A percentile compares a stretch with the other conserved stretches of the same genome.
phyloP scores from a whole-genome alignment of 2,329 filamentous ascomycete species.

The Golovinomyces cichoracearum region DNA sequence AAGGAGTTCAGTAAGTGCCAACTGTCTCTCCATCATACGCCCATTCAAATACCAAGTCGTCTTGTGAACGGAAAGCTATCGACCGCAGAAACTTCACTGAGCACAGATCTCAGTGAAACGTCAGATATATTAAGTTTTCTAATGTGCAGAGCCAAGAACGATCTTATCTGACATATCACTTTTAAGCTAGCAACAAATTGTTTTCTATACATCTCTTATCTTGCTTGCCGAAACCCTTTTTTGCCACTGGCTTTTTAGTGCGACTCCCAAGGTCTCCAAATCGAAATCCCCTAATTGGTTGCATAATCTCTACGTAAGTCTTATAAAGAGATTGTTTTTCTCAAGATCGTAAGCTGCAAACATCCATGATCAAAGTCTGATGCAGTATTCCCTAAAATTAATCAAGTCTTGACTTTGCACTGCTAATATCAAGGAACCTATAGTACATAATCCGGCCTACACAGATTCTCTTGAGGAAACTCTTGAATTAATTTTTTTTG shows the following conservation, averaged over 20 bases:
- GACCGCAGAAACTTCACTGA: not conserved
- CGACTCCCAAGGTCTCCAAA: constrained; percentile 2
- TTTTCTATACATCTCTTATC: too few relatives aligned
- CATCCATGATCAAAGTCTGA: not conserved
- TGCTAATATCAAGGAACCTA: constrained; percentile 7
- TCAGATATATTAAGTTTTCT: not conserved
- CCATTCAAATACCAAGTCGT: not conserved
- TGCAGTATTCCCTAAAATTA: constrained; percentile 4
- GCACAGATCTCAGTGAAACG: not conserved
- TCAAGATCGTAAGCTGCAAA: constrained; percentile 1
- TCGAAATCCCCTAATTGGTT: constrained; percentile 3
- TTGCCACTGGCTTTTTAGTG: not conserved
- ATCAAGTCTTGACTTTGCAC: constrained; percentile 8
- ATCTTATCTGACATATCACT: constrained; percentile 9
- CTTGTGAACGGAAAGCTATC: not conserved
- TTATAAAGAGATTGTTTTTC: not conserved
- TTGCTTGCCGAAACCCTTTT: too few relatives aligned
- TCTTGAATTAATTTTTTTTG: constrained; percentile 1
- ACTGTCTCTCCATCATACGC: too few relatives aligned
- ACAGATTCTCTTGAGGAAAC: constrained; percentile 5
- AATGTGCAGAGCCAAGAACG: not conserved
- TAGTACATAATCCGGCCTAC: constrained; percentile 8
- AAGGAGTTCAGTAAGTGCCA: too few relatives aligned
- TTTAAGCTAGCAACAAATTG: too few relatives aligned
- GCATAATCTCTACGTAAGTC: constrained; percentile 1